Evolutionary conservation across 371 early-diverging fungal genomes (phyloP), one percentile per base, ranked within the genome.

Genomic region (Rhizomucor miehei): DNA sequence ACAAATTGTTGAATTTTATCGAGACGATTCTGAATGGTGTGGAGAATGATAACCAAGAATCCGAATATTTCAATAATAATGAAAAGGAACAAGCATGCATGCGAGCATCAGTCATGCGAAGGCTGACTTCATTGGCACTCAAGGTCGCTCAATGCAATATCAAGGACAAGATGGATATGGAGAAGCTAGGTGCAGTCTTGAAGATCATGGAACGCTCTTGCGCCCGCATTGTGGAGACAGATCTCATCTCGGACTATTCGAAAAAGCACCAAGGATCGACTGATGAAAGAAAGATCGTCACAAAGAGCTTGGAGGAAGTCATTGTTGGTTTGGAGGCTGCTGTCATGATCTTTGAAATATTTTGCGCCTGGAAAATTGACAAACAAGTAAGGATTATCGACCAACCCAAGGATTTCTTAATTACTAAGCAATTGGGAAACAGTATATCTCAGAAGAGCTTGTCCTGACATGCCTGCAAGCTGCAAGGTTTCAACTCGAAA

Each of bases 391-490:
- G 47, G 19, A 25, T 14, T 39, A 1, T 36, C 19, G 37, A 29
- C 11, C 24, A 38, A 34, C 19, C 34, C 19, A 47, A 14, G 17
- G 29, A 56, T 20, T 12, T 38, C n/a, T n/a, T 17, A n/a, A 12
- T n/a, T 10, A 38, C 14, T 10, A 38, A 10, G 14, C 38, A 9
- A 14, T 14, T 38, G 9, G 38, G 14, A 10, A 25, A 24, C 55
- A 66, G 66, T 24, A 51, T 9, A 41, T 72, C 14, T 55, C 69
- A 1, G 54, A 57, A 48, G 59, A 52, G 23, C 24, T 67, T 0
- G 53, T 73, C 6, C 44, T 63, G 19, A 61, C 60, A n/a, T 72
- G 73, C 39, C 48, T 76, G 21, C 62, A 64, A 13, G 56, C 65
- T 1, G 54, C 65, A 13, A 67, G 69, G 21, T 57, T 52, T 10